A percentile compares a stretch with the other conserved stretches of the same genome.
Evolutionary conservation across 2,329 filamentous ascomycete genomes (phyloP).

Genomic region (Cladosporium sp.): DNA sequence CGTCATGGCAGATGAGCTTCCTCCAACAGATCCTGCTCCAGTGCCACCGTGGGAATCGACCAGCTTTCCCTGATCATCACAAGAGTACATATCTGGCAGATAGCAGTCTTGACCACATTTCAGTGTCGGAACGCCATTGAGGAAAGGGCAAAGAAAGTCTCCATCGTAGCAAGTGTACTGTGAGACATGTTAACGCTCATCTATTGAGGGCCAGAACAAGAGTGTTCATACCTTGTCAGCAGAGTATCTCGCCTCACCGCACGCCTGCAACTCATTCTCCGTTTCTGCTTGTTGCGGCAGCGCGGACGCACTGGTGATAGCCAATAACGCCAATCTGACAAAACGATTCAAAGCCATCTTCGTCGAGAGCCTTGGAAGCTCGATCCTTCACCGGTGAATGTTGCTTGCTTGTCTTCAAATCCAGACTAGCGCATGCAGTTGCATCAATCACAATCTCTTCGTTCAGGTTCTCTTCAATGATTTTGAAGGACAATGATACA

Average conservation of each 20-base stretch:
- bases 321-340: not conserved
- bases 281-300: not conserved
- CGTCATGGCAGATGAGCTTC: not conserved
- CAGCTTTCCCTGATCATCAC: conserved; percentile 22
- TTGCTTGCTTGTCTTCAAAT: too few species aligned
- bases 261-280: not conserved
- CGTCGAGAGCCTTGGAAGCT: too few species aligned
- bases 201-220: too few species aligned
- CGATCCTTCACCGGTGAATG: too few species aligned
- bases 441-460: too few species aligned
- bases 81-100: conserved; percentile 28
- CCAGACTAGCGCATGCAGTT: too few species aligned
- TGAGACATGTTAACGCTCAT: too few species aligned
- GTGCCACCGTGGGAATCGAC: conserved; percentile 24
- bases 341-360: too few species aligned
- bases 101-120: conserved; percentile 37
- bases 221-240: not conserved
- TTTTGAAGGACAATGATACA: too few species aligned
- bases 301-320: not conserved
- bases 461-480: too few species aligned
- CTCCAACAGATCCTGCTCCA: not conserved
- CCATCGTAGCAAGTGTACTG: conserved; percentile 38
- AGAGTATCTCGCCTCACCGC: conserved; percentile 3
- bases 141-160: conserved; percentile 35
- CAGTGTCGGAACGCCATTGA: conserved; percentile 31